Base-by-base conservation (phyloP, 2,329 filamentous ascomycete genomes). In the Didymella keratinophila region DNA sequence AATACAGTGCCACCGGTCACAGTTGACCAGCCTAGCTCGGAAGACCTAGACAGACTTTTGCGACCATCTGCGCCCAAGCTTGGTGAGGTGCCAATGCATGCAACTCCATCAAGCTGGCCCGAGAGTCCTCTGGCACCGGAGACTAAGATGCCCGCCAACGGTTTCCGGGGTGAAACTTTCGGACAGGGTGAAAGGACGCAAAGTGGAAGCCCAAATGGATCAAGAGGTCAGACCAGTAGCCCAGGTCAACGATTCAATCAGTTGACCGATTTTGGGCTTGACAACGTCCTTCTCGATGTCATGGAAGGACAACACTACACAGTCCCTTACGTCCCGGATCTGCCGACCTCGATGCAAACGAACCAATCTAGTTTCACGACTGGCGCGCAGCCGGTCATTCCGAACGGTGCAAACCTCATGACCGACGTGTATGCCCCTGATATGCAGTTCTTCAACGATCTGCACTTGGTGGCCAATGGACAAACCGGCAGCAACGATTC, bases 11-110 rank as follows among this genome's bases (percentile, higher is more conserved):
- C 56, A 11, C 45, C 59, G 8, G 23, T 62, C 11, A 46, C 58
- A 10, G 42, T 61, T 2, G 50, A 69, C 20, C 70, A 76, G 42
- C 68, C 68, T 0, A 66, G 60, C 25, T 43, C 68, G 8, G 63
- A 69, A 8, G 49, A 61, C 20, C 42, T 76, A 11, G 73, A 76
- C 34, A 68, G 49, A n/a, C 60, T 75, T 62, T 62, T 75, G 9
- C 64, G 68, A 52, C 71, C 72, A 4, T 51, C 63, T 10, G 72
- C 66, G 12, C 66, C 68, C 4, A 67, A 60, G 32, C 48, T 76
- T 21, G 73, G 74, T 7, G 72, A 75, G 25, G 65, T 62, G 23
- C 65, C 64, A 0, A 43, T 14, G 39, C 52, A 67, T 6, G 51
- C 52, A 42, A 62, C 60, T 7, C 62, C 69, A 11, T 65, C 63